phyloP scores from a whole-genome alignment of 1,139 yeast species.

The Pichia kudriavzevii region DNA sequence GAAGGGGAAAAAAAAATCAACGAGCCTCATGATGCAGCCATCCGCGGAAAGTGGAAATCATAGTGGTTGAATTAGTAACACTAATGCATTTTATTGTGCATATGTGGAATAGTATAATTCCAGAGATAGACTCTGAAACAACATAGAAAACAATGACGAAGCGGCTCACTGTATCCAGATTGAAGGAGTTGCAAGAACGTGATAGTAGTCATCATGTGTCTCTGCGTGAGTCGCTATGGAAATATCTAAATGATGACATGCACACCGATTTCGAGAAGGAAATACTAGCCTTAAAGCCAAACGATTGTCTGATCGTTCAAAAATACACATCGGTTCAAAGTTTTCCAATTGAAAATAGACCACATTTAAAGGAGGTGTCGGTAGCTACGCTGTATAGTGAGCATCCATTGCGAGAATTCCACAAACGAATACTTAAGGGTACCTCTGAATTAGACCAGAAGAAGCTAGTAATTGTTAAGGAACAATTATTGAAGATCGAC shows the following conservation, averaged over 20 bases:
- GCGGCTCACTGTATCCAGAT: constrained; percentile 12
- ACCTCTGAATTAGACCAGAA: constrained; percentile 17
- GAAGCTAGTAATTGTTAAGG: constrained; percentile 16
- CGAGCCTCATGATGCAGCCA: no score
- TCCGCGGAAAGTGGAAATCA: no score
- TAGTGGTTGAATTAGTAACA: no score
- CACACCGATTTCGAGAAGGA: constrained; percentile 32
- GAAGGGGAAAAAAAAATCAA: no score
- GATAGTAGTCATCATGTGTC: constrained; percentile 12
- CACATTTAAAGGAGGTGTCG: constrained; percentile 32
- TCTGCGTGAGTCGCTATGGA: constrained; percentile 6
- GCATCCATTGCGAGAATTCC: constrained; percentile 45
- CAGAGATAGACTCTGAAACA: no score
- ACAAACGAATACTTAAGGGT: constrained; percentile 33
- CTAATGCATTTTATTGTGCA: no score
- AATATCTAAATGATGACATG: constrained; percentile 16
- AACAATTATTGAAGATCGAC: constrained; percentile 33
- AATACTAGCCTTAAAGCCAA: constrained; percentile 39
- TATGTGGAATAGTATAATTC: no score
- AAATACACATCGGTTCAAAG: constrained; percentile 37
- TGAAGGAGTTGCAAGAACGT: constrained; percentile 16
- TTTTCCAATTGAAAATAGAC: constrained; percentile 29
- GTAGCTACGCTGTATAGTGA: constrained; percentile 42
- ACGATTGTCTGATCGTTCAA: constrained; percentile 47
- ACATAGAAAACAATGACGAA: no score